Base-by-base conservation (phyloP, 2,329 filamentous ascomycete species). In the Pseudogymnoascus sp. region DNA sequence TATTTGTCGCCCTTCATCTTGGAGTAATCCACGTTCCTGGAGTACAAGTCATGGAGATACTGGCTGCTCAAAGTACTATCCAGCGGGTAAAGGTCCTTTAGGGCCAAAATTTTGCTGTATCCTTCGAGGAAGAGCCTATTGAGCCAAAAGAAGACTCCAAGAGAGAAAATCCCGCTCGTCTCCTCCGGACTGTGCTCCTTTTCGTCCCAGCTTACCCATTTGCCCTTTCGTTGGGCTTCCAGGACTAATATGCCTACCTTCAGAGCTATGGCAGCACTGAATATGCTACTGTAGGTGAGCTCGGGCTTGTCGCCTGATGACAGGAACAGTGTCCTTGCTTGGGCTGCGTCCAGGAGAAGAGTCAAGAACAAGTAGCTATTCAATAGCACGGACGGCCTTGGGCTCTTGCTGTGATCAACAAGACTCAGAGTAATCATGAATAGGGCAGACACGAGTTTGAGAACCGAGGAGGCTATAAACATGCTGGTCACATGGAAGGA, bases 241-340 rank as follows among this genome's bases (percentile, higher is more conserved):
- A 63, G 42, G 12, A 63, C 14, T 10, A 63, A 31, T 61, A 63
- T 63, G 5, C 62, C 62, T 36, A 60, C 29, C 62, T 63, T 63
- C 31, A 60, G 23, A 63, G 62, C 54, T 61, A 63, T 60, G 5
- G 51, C 34, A 26, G 63, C 60, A 62, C 57, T 62, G 23, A 62
- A 64, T 29, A 63, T 63, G 29, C 63, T 64, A 37, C 63, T 65
- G 29, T 65, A 65, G n/a, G 63, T 65, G 45, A 65, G 31, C 39
- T 64, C 63, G 39, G 60, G 60, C 39, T 57, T 64, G 31, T 57
- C 63, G 18, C 18, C 60, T 21, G 36, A 40, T 26, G 36, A 60
- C 39, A 81, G 71, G 73, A 77, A 81, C 2, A 77, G 65, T 0
- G 79, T 81, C 7, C 80, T 73, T 0, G 73, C 70, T 64, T 77